Base-by-base conservation (phyloP, 176 grass and related monocot species). In the Pontederia crassipes region DNA sequence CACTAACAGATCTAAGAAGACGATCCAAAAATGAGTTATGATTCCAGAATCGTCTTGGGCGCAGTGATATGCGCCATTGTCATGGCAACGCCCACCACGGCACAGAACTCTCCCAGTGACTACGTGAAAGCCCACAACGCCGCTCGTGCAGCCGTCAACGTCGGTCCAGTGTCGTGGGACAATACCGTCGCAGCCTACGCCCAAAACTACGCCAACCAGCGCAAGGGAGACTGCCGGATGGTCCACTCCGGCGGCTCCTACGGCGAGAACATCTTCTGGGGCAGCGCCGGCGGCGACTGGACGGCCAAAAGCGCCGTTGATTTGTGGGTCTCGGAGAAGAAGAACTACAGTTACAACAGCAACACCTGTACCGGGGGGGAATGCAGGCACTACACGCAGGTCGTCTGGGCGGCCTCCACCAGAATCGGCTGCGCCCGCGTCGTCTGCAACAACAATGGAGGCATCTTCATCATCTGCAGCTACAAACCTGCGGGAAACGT, bases 331-430 rank as follows among this genome's bases (percentile, higher is more conserved):
- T 12, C 27, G 0, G 75, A 83, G 70, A 24, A 58, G 26, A 24
- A 45, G 27, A 46, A 74, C 64, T 83, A 83, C 12, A 50, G 74
- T 70, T 78, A 73, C 15, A 1, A 11, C 1, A 65, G 61, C 64
- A 74, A 78, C 70, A 62, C 55, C 13, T 83, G 80, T 58, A 17
- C 28, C 10, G 20, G 69, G 15, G 27, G 63, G 55, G 56, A 24
- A 51, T 81, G 78, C 32, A 71, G 72, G 0, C 78, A 81, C 65
- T 75, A 81, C 65, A 81, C 72, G 8, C 78, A 81, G 51, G 58
- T 72, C 0, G 69, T 73, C 28, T 78, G 61, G 61, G 17, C 40
- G 35, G 1, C n/a, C 35, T 64, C 61, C 35, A 48, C n/a, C 28
- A 4, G 16, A 14, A 32, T 64, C 9, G 61, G 61, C 6, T 64